These are phyloP conservation scores for Aquilaria yunnanensis DNA, from an alignment of 345 rosid species.

Conservation along the genomic window DNA sequence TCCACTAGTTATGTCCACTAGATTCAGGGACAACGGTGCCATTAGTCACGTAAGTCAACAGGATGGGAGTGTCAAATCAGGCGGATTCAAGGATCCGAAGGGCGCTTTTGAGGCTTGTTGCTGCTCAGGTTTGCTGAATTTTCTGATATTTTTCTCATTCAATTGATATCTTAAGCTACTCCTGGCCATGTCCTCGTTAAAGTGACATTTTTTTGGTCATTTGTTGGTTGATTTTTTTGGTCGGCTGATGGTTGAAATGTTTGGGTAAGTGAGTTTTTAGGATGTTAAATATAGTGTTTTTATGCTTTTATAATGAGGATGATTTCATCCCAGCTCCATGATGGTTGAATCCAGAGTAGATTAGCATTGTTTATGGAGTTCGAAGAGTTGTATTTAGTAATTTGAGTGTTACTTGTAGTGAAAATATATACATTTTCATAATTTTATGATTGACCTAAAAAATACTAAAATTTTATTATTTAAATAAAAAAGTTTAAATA, in stretches of 20 bases:
- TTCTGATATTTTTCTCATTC: not conserved
- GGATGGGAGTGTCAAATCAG: slow-evolving; percentile 79
- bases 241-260: not conserved
- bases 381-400: not conserved
- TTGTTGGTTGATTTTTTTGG: slow-evolving; percentile 4
- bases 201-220: too few relatives aligned
- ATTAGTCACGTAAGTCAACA: not conserved
- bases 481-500: not conserved
- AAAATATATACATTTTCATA: too few relatives aligned
- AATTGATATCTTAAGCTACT: not conserved
- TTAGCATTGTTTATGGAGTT: not conserved
- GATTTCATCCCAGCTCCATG: not conserved
- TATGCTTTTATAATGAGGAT: not conserved
- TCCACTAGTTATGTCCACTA: slow-evolving; percentile 5
- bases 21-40: slow-evolving; percentile 9
- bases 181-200: not conserved
- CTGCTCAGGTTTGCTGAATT: slow-evolving; percentile 57
- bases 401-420: too few relatives aligned
- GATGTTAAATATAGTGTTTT: not conserved
- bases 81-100: slow-evolving; percentile 81
- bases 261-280: not conserved
- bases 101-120: slow-evolving; percentile 73
- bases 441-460: too few relatives aligned
- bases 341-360: not conserved
- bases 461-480: too few relatives aligned